Evolutionary conservation across 768 basidiomycete species (phyloP), one percentile per base, ranked within the genome.

Genomic region (Boletus rubropictus): DNA sequence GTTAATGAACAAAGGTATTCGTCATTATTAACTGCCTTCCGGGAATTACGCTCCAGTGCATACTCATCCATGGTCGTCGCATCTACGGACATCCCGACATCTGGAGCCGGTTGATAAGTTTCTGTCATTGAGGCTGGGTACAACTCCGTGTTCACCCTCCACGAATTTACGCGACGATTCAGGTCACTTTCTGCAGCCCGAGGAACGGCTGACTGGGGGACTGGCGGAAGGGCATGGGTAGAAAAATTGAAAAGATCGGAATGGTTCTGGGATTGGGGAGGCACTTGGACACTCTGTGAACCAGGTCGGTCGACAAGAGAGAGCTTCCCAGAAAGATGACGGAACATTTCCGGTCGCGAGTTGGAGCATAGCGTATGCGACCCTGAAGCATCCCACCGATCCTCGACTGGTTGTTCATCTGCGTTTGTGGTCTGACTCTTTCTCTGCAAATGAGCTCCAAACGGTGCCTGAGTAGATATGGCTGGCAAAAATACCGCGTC

Each of bases 271-370:
- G 52, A 46, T 54, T 57, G 66, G 43, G 64, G 55, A 18, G 70
- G 70, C n/a, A 59, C 64, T 45, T 60, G 73, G 58, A 60, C 52
- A 6, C 74, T 73, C 18, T 63, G 52, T 3, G 64, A 48, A 44
- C 85, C 84, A 44, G 79, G 74, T 48, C 80, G 74, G 55, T 86
- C 83, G 3, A 87, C 72, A 8, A 88, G 74, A 1, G 85, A 86
- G 9, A 89, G 70, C 52, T 83, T 84, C 52, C 72, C 72, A 3
- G 85, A 86, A 25, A 76, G 64, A 65, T 83, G 79, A 31, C 82
- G 77, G 28, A 60, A 51, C 12, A 63, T 58, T 12, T 61, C 56
- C 12, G 70, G 56, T 28, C 59, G 62, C n/a, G 51, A 57, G 40
- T 49, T 44, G 36, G 21, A 31, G 6, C 31, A 40, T 5, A 42